A percentile compares a stretch with the other conserved stretches of the same genome.
phyloP scores from a whole-genome alignment of 352 stramenopile species.

The Globisporangium paroecandrum region DNA sequence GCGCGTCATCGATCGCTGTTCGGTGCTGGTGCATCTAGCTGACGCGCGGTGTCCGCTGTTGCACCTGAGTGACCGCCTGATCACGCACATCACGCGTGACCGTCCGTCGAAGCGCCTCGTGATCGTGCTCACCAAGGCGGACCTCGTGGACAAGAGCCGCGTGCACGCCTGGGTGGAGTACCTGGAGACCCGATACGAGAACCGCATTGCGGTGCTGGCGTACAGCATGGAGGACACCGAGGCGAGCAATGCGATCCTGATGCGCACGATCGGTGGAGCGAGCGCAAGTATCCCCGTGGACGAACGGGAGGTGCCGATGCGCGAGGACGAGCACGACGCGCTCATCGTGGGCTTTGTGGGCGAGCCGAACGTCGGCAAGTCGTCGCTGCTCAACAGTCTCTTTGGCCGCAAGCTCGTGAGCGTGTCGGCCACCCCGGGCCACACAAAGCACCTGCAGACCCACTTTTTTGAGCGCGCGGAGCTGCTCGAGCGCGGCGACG shows the following conservation, averaged over 20 bases:
- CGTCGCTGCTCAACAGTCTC: slow-evolving; percentile 91
- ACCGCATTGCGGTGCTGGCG: slow-evolving; percentile 79
- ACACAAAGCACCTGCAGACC: slow-evolving; percentile 83
- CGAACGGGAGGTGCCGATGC: slow-evolving; percentile 91
- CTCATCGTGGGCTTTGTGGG: slow-evolving; percentile 95
- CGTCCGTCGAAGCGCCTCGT: slow-evolving; percentile 90
- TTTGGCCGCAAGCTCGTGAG: slow-evolving; percentile 78
- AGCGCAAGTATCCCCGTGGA: slow-evolving; percentile 30
- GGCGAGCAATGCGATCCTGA: slow-evolving; percentile 40
- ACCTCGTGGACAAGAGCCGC: slow-evolving; percentile 86
- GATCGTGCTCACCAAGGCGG: slow-evolving; percentile 99
- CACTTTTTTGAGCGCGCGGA: slow-evolving; percentile 67
- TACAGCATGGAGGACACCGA: slow-evolving; percentile 67
- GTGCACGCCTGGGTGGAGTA: slow-evolving; percentile 93
- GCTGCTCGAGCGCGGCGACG: slow-evolving; percentile 36
- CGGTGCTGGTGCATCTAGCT: slow-evolving; percentile 72
- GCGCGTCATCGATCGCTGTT: slow-evolving; percentile 74
- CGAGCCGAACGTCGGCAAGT: slow-evolving; percentile 97
- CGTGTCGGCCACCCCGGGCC: slow-evolving; percentile 70
- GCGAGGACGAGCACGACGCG: slow-evolving; percentile 43
- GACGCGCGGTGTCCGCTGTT: slow-evolving; percentile 71
- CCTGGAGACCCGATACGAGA: slow-evolving; percentile 79
- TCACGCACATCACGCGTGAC: slow-evolving; percentile 39
- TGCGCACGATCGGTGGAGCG: slow-evolving; percentile 39
- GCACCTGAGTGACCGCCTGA: slow-evolving; percentile 65